These are phyloP conservation scores for Lepiota venenata DNA, from an alignment of 768 basidiomycete species.

Conservation along the genomic window DNA sequence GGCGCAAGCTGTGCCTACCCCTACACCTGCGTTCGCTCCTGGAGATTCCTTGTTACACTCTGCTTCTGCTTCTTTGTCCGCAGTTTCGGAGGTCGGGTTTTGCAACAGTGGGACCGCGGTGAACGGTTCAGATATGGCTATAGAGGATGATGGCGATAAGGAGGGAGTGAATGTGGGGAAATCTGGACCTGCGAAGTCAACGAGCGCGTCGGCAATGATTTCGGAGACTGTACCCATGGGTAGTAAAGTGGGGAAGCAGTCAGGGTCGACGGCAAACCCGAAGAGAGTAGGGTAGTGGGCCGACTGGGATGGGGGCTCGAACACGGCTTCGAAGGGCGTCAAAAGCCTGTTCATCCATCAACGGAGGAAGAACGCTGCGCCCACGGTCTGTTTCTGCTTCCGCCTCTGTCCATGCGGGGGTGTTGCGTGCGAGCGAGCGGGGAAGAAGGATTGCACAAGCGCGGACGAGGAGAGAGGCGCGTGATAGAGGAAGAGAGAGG, in stretches of 20 bases:
- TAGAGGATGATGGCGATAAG: conserved; percentile 7
- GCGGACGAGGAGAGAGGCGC: conserved; percentile 3
- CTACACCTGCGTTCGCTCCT: background rate
- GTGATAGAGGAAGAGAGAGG: background rate
- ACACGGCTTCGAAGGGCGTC: conserved; percentile 2
- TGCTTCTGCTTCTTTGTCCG: background rate
- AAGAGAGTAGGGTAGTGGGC: conserved; percentile 11
- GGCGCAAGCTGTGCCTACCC: background rate
- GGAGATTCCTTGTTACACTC: background rate
- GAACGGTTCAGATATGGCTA: background rate
- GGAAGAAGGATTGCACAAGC: conserved; percentile 5
- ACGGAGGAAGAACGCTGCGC: conserved; percentile 1
- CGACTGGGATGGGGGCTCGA: conserved; percentile 4
- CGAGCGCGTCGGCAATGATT: background rate
- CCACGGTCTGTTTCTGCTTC: conserved; percentile 6
- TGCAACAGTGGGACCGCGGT: background rate
- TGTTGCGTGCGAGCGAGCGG: conserved; percentile 10
- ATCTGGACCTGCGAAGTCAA: background rate
- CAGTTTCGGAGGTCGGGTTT: background rate
- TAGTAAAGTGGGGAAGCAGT: background rate
- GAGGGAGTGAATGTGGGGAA: conserved; percentile 2
- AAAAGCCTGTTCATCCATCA: conserved; percentile 5
- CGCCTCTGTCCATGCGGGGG: background rate
- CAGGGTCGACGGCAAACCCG: conserved; percentile 1
- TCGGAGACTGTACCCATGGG: conserved; percentile 2